Percentiles rank a stretch among this genome's conserved stretches.
These are phyloP conservation scores for Beauveria asiatica DNA, from an alignment of 2,329 filamentous ascomycete species.

Conservation along the genomic window DNA sequence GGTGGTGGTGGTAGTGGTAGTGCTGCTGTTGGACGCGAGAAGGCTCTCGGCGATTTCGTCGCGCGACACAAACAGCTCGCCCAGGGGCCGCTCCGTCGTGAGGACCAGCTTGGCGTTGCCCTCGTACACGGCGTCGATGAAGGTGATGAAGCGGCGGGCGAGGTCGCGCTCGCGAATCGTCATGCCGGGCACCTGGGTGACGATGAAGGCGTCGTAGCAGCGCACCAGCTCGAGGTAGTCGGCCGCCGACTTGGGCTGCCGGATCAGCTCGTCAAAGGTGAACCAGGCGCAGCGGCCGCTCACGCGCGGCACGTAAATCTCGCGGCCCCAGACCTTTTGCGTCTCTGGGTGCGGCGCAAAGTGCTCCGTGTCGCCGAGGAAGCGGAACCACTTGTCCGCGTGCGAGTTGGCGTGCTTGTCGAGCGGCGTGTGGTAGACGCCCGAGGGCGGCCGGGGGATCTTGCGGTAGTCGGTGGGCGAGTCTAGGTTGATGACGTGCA, in stretches of 20 bases:
- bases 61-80: conserved; percentile 74
- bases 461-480: conserved; percentile 96
- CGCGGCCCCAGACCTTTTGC: conserved; percentile 86
- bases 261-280: conserved; percentile 86
- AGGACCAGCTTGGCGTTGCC: conserved; percentile 87
- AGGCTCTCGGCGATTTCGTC: conserved; percentile 55
- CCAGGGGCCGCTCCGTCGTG: conserved; percentile 77
- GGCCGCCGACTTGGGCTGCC: conserved; percentile 78
- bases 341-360: conserved; percentile 66
- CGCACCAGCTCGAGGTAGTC: conserved; percentile 91
- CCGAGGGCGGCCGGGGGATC: conserved; percentile 84
- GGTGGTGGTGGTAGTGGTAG: no score
- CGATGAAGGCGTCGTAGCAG: conserved; percentile 84
- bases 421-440: conserved; percentile 86
- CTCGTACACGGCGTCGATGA: conserved; percentile 95
- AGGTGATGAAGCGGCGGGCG: conserved; percentile 89
- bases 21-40: conserved; percentile 36
- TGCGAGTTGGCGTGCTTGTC: conserved; percentile 70
- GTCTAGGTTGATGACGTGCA: conserved; percentile 90
- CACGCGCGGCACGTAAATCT: conserved; percentile 78
- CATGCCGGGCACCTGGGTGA: conserved; percentile 90
- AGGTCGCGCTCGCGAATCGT: conserved; percentile 77
- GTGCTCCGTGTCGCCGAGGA: conserved; percentile 76
- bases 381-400: conserved; percentile 91
- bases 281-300: conserved; percentile 86